A percentile compares a stretch with the other conserved stretches of the same genome.
These are phyloP conservation scores for Botryosphaeria dothidea DNA, from an alignment of 2,329 filamentous ascomycete genomes.

Conservation along the genomic window DNA sequence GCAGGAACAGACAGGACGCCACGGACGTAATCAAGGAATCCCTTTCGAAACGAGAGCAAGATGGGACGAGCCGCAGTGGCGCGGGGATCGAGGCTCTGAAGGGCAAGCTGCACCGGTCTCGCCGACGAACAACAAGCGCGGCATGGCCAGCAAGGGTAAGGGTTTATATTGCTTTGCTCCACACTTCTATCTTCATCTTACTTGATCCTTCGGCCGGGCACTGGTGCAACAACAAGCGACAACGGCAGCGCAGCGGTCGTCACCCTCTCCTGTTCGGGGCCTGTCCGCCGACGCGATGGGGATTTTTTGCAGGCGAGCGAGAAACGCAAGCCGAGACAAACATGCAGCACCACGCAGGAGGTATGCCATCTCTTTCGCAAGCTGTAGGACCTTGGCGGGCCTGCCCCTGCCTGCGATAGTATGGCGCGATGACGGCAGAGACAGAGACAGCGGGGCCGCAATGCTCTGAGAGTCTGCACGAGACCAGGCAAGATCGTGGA, in stretches of 20 bases:
- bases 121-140: not conserved
- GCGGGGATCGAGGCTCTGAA: not conserved
- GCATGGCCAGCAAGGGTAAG: not conserved
- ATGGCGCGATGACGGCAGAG: not conserved
- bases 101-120: not conserved
- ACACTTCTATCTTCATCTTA: not conserved
- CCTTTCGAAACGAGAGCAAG: not conserved
- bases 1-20: not conserved
- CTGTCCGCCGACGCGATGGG: not conserved
- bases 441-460: not conserved
- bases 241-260: not conserved
- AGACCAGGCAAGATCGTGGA: not conserved
- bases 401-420: too few relatives aligned
- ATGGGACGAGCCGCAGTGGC: not conserved
- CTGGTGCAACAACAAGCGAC: not conserved
- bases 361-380: too few relatives aligned
- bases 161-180: constrained; percentile 9
- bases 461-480: not conserved
- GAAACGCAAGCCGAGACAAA: not conserved
- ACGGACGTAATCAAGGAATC: constrained; percentile 6
- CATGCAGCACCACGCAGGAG: too few relatives aligned
- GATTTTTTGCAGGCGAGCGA: not conserved
- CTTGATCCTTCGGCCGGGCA: not conserved
- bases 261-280: not conserved
- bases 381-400: too few relatives aligned